These are phyloP conservation scores for Furcasterigmium furcatum DNA, from an alignment of 2,329 filamentous ascomycete species.

Conservation along the genomic window DNA sequence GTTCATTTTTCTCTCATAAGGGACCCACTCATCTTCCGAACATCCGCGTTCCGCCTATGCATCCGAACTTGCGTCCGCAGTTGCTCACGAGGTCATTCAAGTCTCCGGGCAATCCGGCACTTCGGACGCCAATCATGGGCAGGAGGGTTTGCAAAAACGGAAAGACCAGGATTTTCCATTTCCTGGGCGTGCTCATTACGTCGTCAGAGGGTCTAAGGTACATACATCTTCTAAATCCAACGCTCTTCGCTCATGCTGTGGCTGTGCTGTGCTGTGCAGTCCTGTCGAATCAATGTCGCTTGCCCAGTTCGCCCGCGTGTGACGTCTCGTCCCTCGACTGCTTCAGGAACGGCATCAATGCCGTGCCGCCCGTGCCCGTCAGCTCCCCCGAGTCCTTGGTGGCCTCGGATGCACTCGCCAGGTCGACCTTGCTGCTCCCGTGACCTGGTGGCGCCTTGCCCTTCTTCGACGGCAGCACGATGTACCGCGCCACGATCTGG, in stretches of 20 bases:
- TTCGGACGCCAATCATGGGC: too few species aligned
- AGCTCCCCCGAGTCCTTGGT: conserved; percentile 43
- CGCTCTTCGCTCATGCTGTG: too few species aligned
- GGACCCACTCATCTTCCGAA: too few species aligned
- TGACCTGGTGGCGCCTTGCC: conserved; percentile 21
- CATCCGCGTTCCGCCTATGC: not conserved
- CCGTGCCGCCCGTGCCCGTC: conserved; percentile 83
- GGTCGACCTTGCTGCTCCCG: conserved; percentile 22
- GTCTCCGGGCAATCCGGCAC: too few species aligned
- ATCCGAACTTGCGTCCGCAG: not conserved
- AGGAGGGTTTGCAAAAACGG: too few species aligned
- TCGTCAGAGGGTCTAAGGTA: not conserved
- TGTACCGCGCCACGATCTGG: conserved; percentile 85
- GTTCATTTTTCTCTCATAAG: too few species aligned
- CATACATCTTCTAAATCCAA: too few species aligned
- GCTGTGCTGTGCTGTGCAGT: too few species aligned
- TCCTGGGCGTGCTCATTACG: not conserved
- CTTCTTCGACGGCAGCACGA: conserved; percentile 70
- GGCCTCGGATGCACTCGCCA: conserved; percentile 40
- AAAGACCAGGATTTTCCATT: too few species aligned
- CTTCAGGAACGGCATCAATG: conserved; percentile 84
- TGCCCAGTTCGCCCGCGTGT: conserved; percentile 26
- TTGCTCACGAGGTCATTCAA: not conserved
- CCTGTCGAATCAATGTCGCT: too few species aligned
- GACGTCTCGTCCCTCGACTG: conserved; percentile 82